Conservation (phyloP, 768 basidiomycete species). For the Trametes villosa region DNA sequence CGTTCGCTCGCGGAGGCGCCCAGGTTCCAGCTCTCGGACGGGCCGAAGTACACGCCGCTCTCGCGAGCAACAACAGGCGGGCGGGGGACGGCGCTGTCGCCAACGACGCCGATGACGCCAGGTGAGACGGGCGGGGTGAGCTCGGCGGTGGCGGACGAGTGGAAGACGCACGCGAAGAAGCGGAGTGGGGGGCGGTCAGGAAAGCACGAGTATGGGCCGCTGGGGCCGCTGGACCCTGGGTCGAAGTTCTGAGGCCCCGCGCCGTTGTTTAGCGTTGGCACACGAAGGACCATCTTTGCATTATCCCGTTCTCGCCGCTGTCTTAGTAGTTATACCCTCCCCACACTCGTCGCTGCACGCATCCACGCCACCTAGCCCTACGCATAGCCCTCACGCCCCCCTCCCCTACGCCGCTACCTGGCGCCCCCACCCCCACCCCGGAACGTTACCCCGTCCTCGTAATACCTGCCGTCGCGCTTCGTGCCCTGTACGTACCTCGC, state of each 20-base stretch:
- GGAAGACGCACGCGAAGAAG: constrained; percentile 46
- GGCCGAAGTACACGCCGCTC: constrained; percentile 58
- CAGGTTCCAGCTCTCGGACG: constrained; percentile 69
- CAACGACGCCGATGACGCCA: constrained; percentile 36
- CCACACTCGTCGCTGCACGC: constrained; percentile 9
- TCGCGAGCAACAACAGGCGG: constrained; percentile 54
- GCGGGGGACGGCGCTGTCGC: constrained; percentile 28
- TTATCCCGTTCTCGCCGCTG: constrained; percentile 18
- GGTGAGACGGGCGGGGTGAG: constrained; percentile 39
- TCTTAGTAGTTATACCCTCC: constrained; percentile 26
- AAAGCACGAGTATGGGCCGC: constrained; percentile 49
- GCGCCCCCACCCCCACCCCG: background rate
- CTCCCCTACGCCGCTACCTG: background rate
- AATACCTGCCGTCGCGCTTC: constrained; percentile 8
- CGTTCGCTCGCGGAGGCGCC: constrained; percentile 43
- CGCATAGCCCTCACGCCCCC: constrained; percentile 5
- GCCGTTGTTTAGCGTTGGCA: constrained; percentile 9
- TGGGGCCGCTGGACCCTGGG: constrained; percentile 48
- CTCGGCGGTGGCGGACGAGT: constrained; percentile 41
- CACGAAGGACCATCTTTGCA: constrained; percentile 20
- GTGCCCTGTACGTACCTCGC: background rate
- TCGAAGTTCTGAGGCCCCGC: constrained; percentile 26
- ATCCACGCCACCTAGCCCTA: constrained; percentile 5
- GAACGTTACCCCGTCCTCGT: constrained; percentile 7
- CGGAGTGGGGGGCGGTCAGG: constrained; percentile 42